phyloP scores from a whole-genome alignment of 495 filamentous ascomycete genomes.

The Penicillium antarcticum region DNA sequence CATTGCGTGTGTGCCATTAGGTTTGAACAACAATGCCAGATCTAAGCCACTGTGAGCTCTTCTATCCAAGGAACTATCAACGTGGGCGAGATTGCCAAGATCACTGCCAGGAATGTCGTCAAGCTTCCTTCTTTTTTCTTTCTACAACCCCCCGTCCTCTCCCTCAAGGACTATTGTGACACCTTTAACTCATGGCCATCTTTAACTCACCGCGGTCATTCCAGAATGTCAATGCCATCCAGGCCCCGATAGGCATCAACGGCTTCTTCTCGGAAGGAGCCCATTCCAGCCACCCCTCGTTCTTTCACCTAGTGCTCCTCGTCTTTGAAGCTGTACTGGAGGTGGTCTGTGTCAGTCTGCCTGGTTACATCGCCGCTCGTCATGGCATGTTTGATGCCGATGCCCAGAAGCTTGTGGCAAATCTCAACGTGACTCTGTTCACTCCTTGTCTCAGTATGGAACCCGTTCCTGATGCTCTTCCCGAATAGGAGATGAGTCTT shows the following conservation, averaged over 20 bases:
- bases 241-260: constrained; percentile 31
- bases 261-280: constrained; percentile 25
- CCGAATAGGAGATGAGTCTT: not conserved
- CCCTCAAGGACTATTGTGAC: not conserved
- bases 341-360: constrained; percentile 90
- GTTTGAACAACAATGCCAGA: not conserved
- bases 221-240: constrained; percentile 47
- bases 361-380: constrained; percentile 89
- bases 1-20: not conserved
- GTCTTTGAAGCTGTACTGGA: constrained; percentile 97
- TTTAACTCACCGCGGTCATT: constrained; percentile 65
- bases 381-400: constrained; percentile 91
- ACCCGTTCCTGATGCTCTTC: not conserved
- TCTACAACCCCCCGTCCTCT: not conserved
- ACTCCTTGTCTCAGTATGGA: constrained; percentile 91
- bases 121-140: not conserved
- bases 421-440: constrained; percentile 90
- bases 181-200: constrained; percentile 38
- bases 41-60: not conserved
- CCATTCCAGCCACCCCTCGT: constrained; percentile 58
- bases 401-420: constrained; percentile 91
- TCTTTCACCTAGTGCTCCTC: constrained; percentile 74
- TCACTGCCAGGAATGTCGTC: not conserved
- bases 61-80: constrained; percentile 6
- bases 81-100: constrained; percentile 5